Evolutionary conservation across 2,329 filamentous ascomycete species (phyloP).

Genomic region (Diaporthe citri): DNA sequence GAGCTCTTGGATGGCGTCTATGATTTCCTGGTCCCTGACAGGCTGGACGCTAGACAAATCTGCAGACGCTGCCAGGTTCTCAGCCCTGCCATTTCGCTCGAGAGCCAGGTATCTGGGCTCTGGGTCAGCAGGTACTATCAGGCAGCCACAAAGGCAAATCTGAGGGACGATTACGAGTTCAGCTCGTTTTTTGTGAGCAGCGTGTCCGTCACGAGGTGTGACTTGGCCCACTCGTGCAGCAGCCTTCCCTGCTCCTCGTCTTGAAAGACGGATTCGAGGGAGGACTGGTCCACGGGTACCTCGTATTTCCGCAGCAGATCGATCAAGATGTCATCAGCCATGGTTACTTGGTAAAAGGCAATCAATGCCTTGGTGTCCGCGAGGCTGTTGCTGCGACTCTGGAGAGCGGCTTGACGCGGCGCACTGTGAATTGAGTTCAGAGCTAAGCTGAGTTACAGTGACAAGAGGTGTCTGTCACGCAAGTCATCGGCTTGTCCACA

Average conservation of each 20-base stretch:
- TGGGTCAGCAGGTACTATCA: not conserved
- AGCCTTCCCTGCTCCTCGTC: conserved; percentile 51
- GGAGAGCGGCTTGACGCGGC: not conserved
- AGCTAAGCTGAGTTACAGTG: not conserved
- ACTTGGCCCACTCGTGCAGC: conserved; percentile 62
- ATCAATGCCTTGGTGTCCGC: not conserved
- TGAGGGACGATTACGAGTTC: conserved; percentile 57
- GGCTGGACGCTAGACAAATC: conserved; percentile 63
- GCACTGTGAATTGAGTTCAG: not conserved
- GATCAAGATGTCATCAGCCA: conserved; percentile 48
- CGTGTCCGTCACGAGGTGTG: conserved; percentile 63
- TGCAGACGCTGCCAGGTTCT: conserved; percentile 58
- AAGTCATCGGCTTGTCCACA: not conserved
- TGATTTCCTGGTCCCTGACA: conserved; percentile 71
- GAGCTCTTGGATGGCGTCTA: conserved; percentile 72
- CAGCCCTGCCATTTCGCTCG: conserved; percentile 61
- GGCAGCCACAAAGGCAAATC: not conserved
- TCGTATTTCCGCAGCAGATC: conserved; percentile 49
- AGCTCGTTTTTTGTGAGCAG: conserved; percentile 68
- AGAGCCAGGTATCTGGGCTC: conserved; percentile 62
- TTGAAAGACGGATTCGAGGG: conserved; percentile 52
- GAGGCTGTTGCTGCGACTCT: not conserved
- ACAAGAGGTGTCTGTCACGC: not conserved
- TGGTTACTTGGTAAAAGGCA: conserved; percentile 22
- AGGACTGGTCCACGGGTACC: conserved; percentile 51